Evolutionary conservation across 2,329 filamentous ascomycete species (phyloP), one percentile per base, ranked within the genome.

Genomic region (Neopestalotiopsis clavispora): DNA sequence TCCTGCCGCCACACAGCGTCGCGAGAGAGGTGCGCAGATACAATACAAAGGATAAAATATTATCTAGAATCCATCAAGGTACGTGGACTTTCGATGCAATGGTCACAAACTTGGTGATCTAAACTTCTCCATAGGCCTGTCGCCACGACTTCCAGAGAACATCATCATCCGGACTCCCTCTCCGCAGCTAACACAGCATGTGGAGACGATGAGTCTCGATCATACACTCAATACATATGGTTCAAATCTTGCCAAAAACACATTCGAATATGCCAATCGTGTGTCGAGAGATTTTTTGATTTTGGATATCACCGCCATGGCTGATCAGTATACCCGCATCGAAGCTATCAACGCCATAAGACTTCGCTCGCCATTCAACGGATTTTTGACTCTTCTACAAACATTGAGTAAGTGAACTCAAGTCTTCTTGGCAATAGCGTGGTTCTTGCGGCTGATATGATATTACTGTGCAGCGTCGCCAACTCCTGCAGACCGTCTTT

Each of bases 211-310:
- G 9, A 9, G 1, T 23, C 23, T 23, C 17, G 45, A 7, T n/a
- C 45, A 52, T 52, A 7, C 4, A 2, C 14, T 1, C 45, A 9
- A 9, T 3, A 52, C 6, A 5, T 17, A 9, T 20, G n/a, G 1
- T 17, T 6, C 1, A 6, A 2, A 1, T 7, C 12, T 2, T 0
- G 14, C n/a, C 17, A 7, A 52, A 1, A 23, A 3, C 6, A 3
- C 45, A 52, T 2, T 4, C 10, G 5, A 4, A 6, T 2, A 17
- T 20, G 12, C 17, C 13, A 14, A 4, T 49, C 45, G 45, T 5
- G 14, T 14, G 6, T 14, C 45, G 2, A 14, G 14, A 20, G 2
- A 17, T 5, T 49, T 6, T 6, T 4, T 7, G 3, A 6, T 0
- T 4, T 4, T 20, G n/a, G 45, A 49, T 7, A n/a, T 49, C 1